Percentiles rank a stretch among this genome's conserved stretches.
These are phyloP conservation scores for Davidsoniella neocaledoniae DNA, from an alignment of 2,329 filamentous ascomycete species.

Conservation along the genomic window DNA sequence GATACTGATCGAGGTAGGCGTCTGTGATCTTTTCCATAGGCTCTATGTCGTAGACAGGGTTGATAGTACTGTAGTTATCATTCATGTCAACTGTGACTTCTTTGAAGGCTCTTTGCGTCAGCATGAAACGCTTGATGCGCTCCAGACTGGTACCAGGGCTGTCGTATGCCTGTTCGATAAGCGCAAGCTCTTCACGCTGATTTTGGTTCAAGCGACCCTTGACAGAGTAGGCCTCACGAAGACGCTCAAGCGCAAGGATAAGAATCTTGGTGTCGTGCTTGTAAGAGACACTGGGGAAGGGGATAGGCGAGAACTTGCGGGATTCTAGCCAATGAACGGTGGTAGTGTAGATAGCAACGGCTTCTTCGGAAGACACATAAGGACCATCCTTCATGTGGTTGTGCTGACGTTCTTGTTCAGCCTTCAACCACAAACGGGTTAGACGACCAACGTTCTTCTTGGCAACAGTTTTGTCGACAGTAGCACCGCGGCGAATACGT, in stretches of 20 bases:
- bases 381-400: constrained; percentile 99
- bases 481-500: constrained; percentile 87
- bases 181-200: constrained; percentile 85
- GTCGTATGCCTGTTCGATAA: constrained; percentile 97
- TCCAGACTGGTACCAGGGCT: constrained; percentile 91
- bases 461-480: constrained; percentile 95
- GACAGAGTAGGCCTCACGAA: constrained; percentile 92
- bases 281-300: constrained; percentile 96
- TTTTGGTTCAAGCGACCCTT: constrained; percentile 95
- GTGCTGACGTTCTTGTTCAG: constrained; percentile 94
- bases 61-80: constrained; percentile 98
- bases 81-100: constrained; percentile 99
- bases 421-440: constrained; percentile 91
- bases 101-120: constrained; percentile 96
- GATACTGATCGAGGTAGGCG: constrained; percentile 92
- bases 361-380: constrained; percentile 95
- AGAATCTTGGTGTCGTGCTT: constrained; percentile 99
- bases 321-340: constrained; percentile 98
- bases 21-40: constrained; percentile 99
- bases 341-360: constrained; percentile 95
- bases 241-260: constrained; percentile 80
- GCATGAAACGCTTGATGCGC: constrained; percentile 89
- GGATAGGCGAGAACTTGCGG: constrained; percentile 94
- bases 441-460: constrained; percentile 97
- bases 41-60: constrained; percentile 96